These are phyloP conservation scores for Karstenula rhodostoma DNA, from an alignment of 2,329 filamentous ascomycete genomes.

Conservation along the genomic window DNA sequence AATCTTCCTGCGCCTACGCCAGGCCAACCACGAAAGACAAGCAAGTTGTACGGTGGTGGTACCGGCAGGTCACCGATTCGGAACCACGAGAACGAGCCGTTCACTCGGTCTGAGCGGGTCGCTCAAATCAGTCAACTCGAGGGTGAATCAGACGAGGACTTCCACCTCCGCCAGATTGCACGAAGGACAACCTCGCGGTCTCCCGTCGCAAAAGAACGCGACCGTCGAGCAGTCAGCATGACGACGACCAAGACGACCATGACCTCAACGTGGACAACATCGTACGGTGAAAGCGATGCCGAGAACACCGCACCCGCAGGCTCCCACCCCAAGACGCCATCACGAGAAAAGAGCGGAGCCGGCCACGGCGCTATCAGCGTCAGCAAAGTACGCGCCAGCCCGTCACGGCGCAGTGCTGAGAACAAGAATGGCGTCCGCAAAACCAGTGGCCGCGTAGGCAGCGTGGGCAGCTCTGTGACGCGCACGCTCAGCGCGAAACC, in stretches of 20 bases:
- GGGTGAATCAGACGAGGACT: constrained; percentile 82
- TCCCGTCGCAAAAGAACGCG: constrained; percentile 65
- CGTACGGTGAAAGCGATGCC: constrained; percentile 55
- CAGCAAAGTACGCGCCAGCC: constrained; percentile 55
- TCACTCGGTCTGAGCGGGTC: constrained; percentile 65
- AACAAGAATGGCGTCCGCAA: constrained; percentile 59
- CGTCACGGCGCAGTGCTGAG: constrained; percentile 56
- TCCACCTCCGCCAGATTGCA: constrained; percentile 71
- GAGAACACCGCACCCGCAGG: constrained; percentile 53
- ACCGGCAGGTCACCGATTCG: constrained; percentile 45
- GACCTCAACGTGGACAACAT: constrained; percentile 43
- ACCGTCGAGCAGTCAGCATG: constrained; percentile 75
- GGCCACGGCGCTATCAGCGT: constrained; percentile 56
- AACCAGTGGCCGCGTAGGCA: constrained; percentile 60
- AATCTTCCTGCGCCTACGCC: constrained; percentile 94
- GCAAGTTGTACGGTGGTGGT: constrained; percentile 72
- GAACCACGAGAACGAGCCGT: constrained; percentile 59
- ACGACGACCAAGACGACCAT: constrained; percentile 63
- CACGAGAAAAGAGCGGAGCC: constrained; percentile 50
- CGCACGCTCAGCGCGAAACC: constrained; percentile 35
- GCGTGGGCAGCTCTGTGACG: constrained; percentile 47
- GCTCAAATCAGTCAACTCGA: constrained; percentile 64
- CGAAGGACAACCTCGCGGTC: constrained; percentile 70
- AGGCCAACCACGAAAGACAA: constrained; percentile 91
- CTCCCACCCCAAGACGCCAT: constrained; percentile 55